Evolutionary conservation across 345 rosid genomes (phyloP).

Genomic region (Reutealis trisperma): DNA sequence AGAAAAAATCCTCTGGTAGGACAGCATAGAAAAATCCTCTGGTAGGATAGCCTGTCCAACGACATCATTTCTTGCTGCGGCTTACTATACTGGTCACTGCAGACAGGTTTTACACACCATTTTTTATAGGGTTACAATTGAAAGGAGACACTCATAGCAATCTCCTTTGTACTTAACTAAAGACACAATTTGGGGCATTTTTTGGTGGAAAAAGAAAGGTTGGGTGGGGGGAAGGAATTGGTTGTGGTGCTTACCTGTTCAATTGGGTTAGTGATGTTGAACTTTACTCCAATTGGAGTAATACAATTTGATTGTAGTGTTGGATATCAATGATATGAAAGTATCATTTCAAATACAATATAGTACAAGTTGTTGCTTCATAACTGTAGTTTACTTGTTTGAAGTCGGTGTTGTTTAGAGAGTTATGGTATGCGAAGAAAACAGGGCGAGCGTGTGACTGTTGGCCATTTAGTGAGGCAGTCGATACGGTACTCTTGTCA

Average conservation of each 20-base stretch:
- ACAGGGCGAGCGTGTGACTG: too few species aligned
- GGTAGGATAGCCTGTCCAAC: background rate
- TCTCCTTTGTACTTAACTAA: background rate
- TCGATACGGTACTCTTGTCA: too few species aligned
- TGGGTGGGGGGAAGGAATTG: too few species aligned
- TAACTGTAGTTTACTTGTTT: background rate
- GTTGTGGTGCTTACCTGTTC: background rate
- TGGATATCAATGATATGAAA: conserved; percentile 14
- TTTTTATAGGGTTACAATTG: background rate
- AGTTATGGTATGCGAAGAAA: too few species aligned
- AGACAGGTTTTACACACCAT: conserved; percentile 1
- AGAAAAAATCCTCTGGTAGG: background rate
- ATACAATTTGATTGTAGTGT: conserved; percentile 18
- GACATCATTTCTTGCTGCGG: background rate
- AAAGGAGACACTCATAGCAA: background rate
- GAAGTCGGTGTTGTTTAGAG: too few species aligned
- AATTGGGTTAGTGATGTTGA: background rate
- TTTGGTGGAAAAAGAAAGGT: background rate
- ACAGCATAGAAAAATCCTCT: background rate
- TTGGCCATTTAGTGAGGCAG: too few species aligned
- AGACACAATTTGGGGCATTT: background rate
- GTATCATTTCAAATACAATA: background rate
- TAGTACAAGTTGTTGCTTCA: background rate
- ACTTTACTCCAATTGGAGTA: background rate
- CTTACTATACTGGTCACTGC: background rate